Percentiles rank a stretch among this genome's conserved stretches.
Conservation (phyloP, 495 filamentous ascomycete genomes). For the Chaetomium tenue region DNA sequence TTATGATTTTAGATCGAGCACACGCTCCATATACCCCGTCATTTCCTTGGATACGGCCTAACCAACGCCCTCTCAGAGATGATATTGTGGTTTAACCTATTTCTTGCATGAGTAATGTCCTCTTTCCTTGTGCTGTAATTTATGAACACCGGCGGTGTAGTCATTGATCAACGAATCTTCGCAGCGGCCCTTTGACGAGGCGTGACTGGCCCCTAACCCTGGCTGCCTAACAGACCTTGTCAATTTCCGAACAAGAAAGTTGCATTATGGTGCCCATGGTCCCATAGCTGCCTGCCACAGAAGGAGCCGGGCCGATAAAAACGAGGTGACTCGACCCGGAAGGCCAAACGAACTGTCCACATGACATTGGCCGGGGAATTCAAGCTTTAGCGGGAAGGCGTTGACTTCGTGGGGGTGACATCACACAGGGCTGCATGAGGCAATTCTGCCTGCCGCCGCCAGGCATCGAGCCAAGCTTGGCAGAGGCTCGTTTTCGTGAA, state of each 20-base stretch:
- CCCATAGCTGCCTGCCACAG: too few relatives aligned
- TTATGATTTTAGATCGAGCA: too few relatives aligned
- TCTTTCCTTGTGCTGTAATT: too few relatives aligned
- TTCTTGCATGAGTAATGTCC: too few relatives aligned
- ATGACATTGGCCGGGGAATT: background rate
- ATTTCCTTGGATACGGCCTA: too few relatives aligned
- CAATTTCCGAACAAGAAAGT: background rate
- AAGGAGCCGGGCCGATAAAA: background rate
- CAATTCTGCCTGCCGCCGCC: conserved; percentile 2
- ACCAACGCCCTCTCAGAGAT: too few relatives aligned
- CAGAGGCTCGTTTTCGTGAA: background rate
- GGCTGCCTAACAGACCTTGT: background rate
- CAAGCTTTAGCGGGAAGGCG: background rate
- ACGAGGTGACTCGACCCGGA: background rate
- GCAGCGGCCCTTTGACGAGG: too few relatives aligned
- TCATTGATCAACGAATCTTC: too few relatives aligned
- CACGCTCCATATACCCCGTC: too few relatives aligned
- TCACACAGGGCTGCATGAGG: background rate
- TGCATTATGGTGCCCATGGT: background rate
- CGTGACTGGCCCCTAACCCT: background rate
- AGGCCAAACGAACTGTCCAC: background rate
- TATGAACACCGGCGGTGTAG: too few relatives aligned
- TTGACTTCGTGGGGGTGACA: background rate
- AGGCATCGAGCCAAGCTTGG: background rate
- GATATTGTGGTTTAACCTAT: too few relatives aligned